Evolutionary conservation across 2,329 filamentous ascomycete species (phyloP), one percentile per base, ranked within the genome.

Genomic region (Ascochyta lentis): DNA sequence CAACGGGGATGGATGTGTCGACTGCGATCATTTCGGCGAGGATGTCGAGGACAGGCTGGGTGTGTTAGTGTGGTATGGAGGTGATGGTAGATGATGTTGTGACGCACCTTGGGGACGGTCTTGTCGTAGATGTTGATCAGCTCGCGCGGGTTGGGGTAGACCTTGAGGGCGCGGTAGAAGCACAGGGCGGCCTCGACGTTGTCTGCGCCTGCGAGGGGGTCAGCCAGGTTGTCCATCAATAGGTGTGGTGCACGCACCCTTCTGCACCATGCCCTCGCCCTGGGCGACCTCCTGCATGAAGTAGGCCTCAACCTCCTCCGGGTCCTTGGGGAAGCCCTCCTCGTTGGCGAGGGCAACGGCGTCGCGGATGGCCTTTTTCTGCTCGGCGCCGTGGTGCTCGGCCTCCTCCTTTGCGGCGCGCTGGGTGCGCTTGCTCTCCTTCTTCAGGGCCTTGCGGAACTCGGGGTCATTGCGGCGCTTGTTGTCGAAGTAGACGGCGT

Each of bases 81-180:
- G 34, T 16, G 27, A 8, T 15, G 22, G 26, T 22, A 12, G n/a
- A 29, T 12, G n/a, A 8, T 1, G 31, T 16, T 12, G 24, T 41
- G 22, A 53, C 75, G 57, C 78, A 92, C 93, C 90, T 97, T 97
- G 68, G 94, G 89, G 41, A 98, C 93, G 29, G 95, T 98, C 86
- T 96, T 96, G 79, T 99, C 95, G 79, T 99, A 99, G 78, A 99
- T 96, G 71, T 86, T 86, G 76, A 99, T 97, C 69, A 99, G 83
- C 73, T 98, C 95, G 69, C 89, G 86, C 12, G 94, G 95, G 70
- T 91, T 90, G 48, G 95, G 95, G 80, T 99, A 99, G 68, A 98
- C 95, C 85, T 99, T 99, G 66, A 99, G 86, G 40, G 93, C 95
- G 84, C 93, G 96, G 86, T 98, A 99, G 81, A 99, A 99, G 77